Base-by-base conservation (phyloP, 345 rosid genomes). In the Carallia brachiata region DNA sequence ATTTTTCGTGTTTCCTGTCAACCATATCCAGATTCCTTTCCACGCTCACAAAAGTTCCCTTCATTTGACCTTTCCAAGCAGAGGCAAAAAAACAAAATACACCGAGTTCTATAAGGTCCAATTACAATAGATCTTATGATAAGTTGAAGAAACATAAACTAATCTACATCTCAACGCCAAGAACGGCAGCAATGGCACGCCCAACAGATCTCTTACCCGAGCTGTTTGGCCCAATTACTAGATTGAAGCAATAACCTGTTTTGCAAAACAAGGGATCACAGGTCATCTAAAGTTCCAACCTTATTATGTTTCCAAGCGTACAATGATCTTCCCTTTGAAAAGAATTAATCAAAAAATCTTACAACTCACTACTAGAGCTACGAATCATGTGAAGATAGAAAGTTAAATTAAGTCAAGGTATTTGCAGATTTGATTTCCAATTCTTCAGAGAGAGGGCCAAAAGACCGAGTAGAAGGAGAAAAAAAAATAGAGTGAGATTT, bases 151-250 rank as follows among this genome's bases (percentile, higher is more conserved):
- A 18, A 60, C 53, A 65, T 36, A 18, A 52, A 83, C 88, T 54
- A 75, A 88, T 91, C 90, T 83, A 92, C 68, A 97, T 90, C 75
- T 94, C 97, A 12, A 96, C 97, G 53, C 96, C 94, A 34, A 91
- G 90, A 68, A 91, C 88, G 69, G 91, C 90, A 2, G 96, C 98
- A 74, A 91, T 94, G 98, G 98, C 98, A 60, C 98, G 91, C 55
- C 91, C 98, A 72, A 94, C 84, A 65, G 98, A 90, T 74, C 98
- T 91, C 82, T 94, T 94, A 15, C 98, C 98, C 4, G 95, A 91
- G 40, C 97, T 96, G 61, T 94, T 94, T n/a, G 98, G 98, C 65
- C 98, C 98, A 77, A 94, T 90, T 4, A 91, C 92, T 64, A 94
- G 90, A 84, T 91, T 91, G 67, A 94, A 75, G 31, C 96, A 89